Conservation (phyloP, 2,329 filamentous ascomycete genomes). For the Fusarium sp. region DNA sequence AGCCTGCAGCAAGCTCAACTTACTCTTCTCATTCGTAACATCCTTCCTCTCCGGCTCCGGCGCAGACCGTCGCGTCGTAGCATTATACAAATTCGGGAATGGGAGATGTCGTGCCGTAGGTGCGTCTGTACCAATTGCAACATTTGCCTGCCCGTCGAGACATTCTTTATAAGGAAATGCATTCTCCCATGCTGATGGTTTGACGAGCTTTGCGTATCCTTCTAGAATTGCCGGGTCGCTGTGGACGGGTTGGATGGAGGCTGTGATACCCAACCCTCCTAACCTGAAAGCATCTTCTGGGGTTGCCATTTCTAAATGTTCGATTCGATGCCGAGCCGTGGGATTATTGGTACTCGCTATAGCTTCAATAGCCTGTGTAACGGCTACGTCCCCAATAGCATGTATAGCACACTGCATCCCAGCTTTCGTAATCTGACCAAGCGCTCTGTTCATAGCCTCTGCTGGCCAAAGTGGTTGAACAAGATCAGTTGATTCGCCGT, state of each 20-base stretch:
- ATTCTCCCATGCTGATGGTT: slow-evolving; percentile 63
- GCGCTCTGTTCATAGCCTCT: slow-evolving; percentile 64
- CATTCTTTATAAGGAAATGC: slow-evolving; percentile 75
- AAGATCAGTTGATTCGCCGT: slow-evolving; percentile 60
- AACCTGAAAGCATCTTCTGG: slow-evolving; percentile 67
- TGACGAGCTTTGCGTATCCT: slow-evolving; percentile 70
- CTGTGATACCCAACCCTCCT: slow-evolving; percentile 69
- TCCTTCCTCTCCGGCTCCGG: slow-evolving; percentile 58
- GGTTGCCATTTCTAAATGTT: slow-evolving; percentile 72
- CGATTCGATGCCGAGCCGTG: slow-evolving; percentile 69
- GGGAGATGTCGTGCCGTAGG: slow-evolving; percentile 69
- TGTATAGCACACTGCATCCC: slow-evolving; percentile 73
- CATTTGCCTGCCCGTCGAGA: slow-evolving; percentile 62
- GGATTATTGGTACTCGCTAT: slow-evolving; percentile 59
- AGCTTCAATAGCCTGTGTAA: slow-evolving; percentile 68
- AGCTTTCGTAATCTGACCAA: slow-evolving; percentile 64
- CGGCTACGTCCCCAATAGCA: slow-evolving; percentile 72
- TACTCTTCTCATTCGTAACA: slow-evolving; percentile 65
- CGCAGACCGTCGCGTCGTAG: slow-evolving; percentile 67
- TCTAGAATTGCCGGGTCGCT: slow-evolving; percentile 70
- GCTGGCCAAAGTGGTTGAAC: slow-evolving; percentile 65
- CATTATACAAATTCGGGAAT: slow-evolving; percentile 69
- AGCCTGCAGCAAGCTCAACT: slow-evolving; percentile 64
- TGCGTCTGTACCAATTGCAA: slow-evolving; percentile 70
- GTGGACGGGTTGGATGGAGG: slow-evolving; percentile 69